These are phyloP conservation scores for Phialemoniopsis sp. DNA, from an alignment of 2,329 filamentous ascomycete genomes.

Conservation along the genomic window DNA sequence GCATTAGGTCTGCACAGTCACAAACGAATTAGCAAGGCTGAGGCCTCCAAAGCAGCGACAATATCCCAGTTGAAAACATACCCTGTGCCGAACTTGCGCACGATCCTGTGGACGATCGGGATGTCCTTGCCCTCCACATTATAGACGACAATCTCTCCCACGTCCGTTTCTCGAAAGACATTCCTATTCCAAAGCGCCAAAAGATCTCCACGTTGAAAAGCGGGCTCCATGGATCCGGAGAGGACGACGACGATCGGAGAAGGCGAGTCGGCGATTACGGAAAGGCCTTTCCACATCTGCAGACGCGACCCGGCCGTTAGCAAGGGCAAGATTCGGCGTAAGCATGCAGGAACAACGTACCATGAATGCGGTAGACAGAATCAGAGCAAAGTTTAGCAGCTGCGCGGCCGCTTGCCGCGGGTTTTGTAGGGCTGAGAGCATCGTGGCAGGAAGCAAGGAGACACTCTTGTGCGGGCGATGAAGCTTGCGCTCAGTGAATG, in stretches of 20 bases:
- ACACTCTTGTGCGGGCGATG: too few species aligned
- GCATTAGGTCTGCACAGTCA: slow-evolving; percentile 39
- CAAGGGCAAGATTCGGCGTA: too few species aligned
- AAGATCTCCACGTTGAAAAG: slow-evolving; percentile 74
- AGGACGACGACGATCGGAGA: slow-evolving; percentile 81
- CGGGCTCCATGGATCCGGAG: slow-evolving; percentile 79
- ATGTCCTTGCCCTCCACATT: slow-evolving; percentile 93
- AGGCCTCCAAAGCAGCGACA: not conserved
- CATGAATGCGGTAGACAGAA: slow-evolving; percentile 91
- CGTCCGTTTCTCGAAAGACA: slow-evolving; percentile 47
- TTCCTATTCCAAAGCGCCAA: slow-evolving; percentile 75
- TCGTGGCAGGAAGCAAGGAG: slow-evolving; percentile 27
- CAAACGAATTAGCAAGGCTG: too few species aligned
- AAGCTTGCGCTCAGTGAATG: too few species aligned
- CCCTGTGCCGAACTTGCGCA: slow-evolving; percentile 66
- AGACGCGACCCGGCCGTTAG: too few species aligned
- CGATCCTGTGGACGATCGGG: slow-evolving; percentile 91
- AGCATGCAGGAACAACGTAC: slow-evolving; percentile 29
- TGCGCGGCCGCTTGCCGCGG: slow-evolving; percentile 78
- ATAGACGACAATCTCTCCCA: slow-evolving; percentile 53
- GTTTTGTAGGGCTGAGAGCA: slow-evolving; percentile 68
- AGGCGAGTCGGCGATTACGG: slow-evolving; percentile 69
- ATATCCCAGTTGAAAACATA: slow-evolving; percentile 22
- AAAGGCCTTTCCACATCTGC: slow-evolving; percentile 79
- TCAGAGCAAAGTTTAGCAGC: slow-evolving; percentile 85